Evolutionary conservation across 345 rosid species (phyloP), one percentile per base, ranked within the genome.

Genomic region (Eucalyptus erythrocorys): DNA sequence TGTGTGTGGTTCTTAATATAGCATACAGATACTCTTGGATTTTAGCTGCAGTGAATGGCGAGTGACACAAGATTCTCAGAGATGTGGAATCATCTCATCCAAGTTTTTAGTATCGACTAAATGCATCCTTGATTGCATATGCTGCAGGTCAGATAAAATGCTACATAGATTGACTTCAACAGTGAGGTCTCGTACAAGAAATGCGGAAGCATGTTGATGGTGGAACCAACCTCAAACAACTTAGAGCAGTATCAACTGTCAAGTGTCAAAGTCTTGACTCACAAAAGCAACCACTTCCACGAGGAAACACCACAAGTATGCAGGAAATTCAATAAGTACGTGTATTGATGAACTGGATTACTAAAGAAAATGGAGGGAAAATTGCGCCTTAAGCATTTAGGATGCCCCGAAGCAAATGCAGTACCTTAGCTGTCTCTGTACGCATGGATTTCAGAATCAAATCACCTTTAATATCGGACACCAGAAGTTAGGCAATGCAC

Each of bases 11-110:
- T 88, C 91, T 89, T 53, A 95, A 89, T 87, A 94, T 92, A 57
- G 97, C 91, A 68, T 91, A 92, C 57, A 96, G 91, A 90, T 94
- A 94, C 86, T 59, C 21, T 5, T 94, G 93, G 59, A 95, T 47
- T 21, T 90, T 37, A 88, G 95, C 98, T 96, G 93, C 92, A 90
- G 79, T 87, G 55, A 82, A 42, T 6, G 80, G 85, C 49, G 48
- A 87, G 87, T 86, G 86, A 61, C 80, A 24, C 48, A 88, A 64
- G 27, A 85, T 87, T 85, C 87, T 61, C 13, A 13, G 37, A 87
- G 82, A 85, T 13, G 84, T 16, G 42, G 85, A 40, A 43, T 42
- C 40, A 71, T 40, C 37, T 42, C 59, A 79, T 80, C 32, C 88
- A 79, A 87, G 32, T 42, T 21, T 13, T 40, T 40, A 76, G 40